A percentile compares a stretch with the other conserved stretches of the same genome.
Conservation (phyloP, 169 alveolate species). For the Babesia ovis region DNA sequence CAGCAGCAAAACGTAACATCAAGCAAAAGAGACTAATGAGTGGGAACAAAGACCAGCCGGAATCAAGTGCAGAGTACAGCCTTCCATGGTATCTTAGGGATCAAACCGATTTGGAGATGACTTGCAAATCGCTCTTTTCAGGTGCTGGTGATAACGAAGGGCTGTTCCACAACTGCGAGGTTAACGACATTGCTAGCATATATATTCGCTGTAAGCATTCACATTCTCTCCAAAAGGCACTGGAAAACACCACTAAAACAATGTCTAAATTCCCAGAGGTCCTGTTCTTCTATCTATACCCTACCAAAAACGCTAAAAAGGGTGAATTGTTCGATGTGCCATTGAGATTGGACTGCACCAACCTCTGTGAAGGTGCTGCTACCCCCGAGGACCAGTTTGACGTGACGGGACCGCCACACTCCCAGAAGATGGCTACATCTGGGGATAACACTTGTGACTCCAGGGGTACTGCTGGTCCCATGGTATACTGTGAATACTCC, state of each 20-base stretch:
- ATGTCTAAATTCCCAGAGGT: conserved; percentile 84
- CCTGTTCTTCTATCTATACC: conserved; percentile 82
- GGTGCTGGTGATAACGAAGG: conserved; percentile 76
- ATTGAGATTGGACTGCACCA: conserved; percentile 81
- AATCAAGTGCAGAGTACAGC: conserved; percentile 19
- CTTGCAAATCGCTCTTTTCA: conserved; percentile 75
- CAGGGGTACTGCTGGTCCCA: conserved; percentile 26
- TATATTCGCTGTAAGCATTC: conserved; percentile 69
- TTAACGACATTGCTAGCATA: conserved; percentile 58
- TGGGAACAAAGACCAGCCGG: background rate
- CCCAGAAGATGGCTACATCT: conserved; percentile 41
- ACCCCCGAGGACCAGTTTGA: conserved; percentile 57
- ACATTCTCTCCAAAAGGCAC: conserved; percentile 76
- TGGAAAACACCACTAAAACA: conserved; percentile 78
- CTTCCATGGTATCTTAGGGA: conserved; percentile 59
- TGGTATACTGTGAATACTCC: conserved; percentile 29
- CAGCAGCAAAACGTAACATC: conserved; percentile 51
- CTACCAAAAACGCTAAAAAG: conserved; percentile 84
- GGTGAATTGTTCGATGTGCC: conserved; percentile 89
- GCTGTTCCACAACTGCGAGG: conserved; percentile 54
- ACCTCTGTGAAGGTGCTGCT: conserved; percentile 43
- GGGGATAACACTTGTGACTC: conserved; percentile 43
- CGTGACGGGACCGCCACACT: conserved; percentile 10
- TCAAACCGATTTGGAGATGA: conserved; percentile 69
- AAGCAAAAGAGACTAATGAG: conserved; percentile 44